Percentiles rank a stretch among this genome's conserved stretches.
Conservation (phyloP, 768 basidiomycete species). For the Lactarius sanguifluus region DNA sequence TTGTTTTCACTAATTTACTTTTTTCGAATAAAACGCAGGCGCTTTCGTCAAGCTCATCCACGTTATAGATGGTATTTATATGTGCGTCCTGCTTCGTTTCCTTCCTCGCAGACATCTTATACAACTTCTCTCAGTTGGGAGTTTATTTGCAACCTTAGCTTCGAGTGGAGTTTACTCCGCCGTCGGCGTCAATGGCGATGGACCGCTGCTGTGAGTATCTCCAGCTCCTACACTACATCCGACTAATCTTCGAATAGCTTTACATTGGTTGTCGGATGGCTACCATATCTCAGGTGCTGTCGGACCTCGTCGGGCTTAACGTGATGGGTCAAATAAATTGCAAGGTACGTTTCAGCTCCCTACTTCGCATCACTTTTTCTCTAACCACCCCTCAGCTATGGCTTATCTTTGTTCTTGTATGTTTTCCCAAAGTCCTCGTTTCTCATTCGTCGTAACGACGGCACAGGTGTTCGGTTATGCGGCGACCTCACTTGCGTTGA, state of each 20-base stretch:
- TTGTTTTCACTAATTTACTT: too few species aligned
- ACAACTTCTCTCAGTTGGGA: constrained; percentile 23
- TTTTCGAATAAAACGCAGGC: not conserved
- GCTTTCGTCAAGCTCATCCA: constrained; percentile 26
- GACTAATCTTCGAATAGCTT: constrained; percentile 11
- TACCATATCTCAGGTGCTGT: constrained; percentile 12
- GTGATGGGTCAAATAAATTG: constrained; percentile 16
- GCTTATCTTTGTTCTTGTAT: constrained; percentile 16
- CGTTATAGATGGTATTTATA: constrained; percentile 26
- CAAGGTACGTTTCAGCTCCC: not conserved
- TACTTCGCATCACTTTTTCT: not conserved
- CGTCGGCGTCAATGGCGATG: constrained; percentile 27
- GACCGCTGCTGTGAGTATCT: constrained; percentile 19
- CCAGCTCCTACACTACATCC: not conserved
- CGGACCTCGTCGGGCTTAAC: constrained; percentile 25
- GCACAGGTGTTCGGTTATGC: constrained; percentile 20
- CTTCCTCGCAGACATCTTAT: not conserved
- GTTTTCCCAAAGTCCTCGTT: not conserved
- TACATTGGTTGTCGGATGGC: constrained; percentile 19
- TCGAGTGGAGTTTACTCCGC: constrained; percentile 22
- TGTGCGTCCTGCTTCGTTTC: constrained; percentile 13
- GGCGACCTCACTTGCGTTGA: constrained; percentile 17
- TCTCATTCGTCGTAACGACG: not conserved
- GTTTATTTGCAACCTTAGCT: constrained; percentile 23
- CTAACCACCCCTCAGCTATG: constrained; percentile 1